Percentiles rank a stretch among this genome's conserved stretches.
Conservation (phyloP, 768 basidiomycete species). For the Inosperma sp. region DNA sequence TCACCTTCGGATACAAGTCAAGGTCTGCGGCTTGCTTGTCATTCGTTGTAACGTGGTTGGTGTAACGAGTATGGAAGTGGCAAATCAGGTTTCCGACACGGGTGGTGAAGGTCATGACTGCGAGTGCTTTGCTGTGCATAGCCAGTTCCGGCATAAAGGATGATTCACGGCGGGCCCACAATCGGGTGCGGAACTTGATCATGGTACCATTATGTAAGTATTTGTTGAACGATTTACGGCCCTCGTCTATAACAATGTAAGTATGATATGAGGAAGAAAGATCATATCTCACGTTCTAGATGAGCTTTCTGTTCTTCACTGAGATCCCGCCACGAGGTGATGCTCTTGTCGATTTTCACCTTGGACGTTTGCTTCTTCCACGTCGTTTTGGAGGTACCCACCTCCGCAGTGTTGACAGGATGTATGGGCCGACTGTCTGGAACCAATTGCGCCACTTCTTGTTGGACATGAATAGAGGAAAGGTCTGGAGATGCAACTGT, state of each 20-base stretch:
- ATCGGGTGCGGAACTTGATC: neutral
- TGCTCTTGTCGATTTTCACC: too few species aligned
- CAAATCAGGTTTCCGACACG: neutral
- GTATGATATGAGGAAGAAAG: too few species aligned
- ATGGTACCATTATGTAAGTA: neutral
- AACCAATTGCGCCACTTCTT: too few species aligned
- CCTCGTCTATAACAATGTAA: neutral
- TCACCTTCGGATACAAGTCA: neutral
- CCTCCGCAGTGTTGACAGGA: too few species aligned
- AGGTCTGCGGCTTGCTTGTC: neutral
- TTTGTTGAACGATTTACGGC: neutral
- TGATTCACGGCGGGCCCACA: neutral
- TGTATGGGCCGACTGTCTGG: too few species aligned
- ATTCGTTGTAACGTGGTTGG: neutral
- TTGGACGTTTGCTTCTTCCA: too few species aligned
- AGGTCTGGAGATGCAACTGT: too few species aligned
- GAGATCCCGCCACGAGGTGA: too few species aligned
- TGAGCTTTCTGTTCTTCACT: too few species aligned
- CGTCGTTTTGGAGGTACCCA: too few species aligned
- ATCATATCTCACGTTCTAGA: too few species aligned
- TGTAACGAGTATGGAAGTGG: neutral
- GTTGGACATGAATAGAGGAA: too few species aligned
- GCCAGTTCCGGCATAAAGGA: constrained; percentile 1
- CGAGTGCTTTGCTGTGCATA: neutral
- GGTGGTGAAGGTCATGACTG: neutral